Evolutionary conservation across 2,329 filamentous ascomycete genomes (phyloP), one percentile per base, ranked within the genome.

Genomic region (Teratosphaeria nubilosa): DNA sequence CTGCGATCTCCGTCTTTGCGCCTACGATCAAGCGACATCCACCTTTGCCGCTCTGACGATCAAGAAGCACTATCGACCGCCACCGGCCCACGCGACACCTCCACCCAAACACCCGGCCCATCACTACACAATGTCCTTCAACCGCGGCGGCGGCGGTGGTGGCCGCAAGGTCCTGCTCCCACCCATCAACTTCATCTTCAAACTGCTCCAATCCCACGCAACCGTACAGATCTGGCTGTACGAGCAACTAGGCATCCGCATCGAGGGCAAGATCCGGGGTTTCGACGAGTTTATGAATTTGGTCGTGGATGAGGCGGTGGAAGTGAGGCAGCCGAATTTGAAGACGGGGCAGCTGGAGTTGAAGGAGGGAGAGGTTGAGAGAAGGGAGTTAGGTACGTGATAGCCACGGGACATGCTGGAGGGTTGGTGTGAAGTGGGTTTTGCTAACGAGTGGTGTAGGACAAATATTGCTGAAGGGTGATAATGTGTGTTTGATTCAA

Each of bases 241-340:
- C 75, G 94, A 99, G 78, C 94, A 99, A 80, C 80, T 97, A 56
- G 86, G 86, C 14, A 91, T 96, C 70, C 83, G 94, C 60, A 96
- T 99, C 70, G 91, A 97, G 77, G 94, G 94, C 62, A 96, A 92
- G 78, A 96, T 99, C 65, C 84, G 94, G 70, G 92, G 94, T 14
- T 99, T 99, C 66, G 94, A 99, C 73, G 94, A 99, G 75, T 99
- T 97, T 78, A 96, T 99, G 91, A 99, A 99, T 77, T 80, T 99
- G 54, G 94, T 97, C 45, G 83, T 96, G 65, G 94, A 99, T 70
- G 91, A 99, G 68, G 94, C 94, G 31, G 85, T 96, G 58, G 92
- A 97, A 76, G 91, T 99, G 51, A 88, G 86, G 73, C 83, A 90
- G 70, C 80, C 89, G 57, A 91, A 88, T 62, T 95, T 95, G 79